phyloP scores from a whole-genome alignment of 2,329 filamentous ascomycete species.

The Raffaelea deltoideospora region DNA sequence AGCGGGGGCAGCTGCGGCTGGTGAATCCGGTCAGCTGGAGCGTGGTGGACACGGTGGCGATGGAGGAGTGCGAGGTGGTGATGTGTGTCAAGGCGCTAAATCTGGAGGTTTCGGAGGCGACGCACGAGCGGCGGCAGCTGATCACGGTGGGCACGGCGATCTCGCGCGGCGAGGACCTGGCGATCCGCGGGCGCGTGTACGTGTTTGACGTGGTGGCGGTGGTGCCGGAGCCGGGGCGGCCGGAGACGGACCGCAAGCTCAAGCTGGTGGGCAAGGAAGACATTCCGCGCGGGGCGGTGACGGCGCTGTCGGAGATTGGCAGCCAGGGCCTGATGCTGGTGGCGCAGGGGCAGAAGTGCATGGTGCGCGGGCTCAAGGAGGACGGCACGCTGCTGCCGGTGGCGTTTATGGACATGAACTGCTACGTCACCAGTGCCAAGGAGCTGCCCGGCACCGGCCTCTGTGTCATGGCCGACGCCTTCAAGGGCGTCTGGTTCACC shows the following conservation, averaged over 20 bases:
- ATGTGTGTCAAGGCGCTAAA: slow-evolving; percentile 72
- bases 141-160: slow-evolving; percentile 76
- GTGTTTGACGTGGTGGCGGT: slow-evolving; percentile 87
- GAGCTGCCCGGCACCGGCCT: slow-evolving; percentile 72
- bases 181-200: slow-evolving; percentile 70
- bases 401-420: slow-evolving; percentile 95
- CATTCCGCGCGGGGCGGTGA: slow-evolving; percentile 81
- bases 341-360: slow-evolving; percentile 91
- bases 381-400: slow-evolving; percentile 86
- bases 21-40: slow-evolving; percentile 64
- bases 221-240: slow-evolving; percentile 71
- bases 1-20: slow-evolving; percentile 61
- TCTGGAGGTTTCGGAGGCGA: slow-evolving; percentile 81
- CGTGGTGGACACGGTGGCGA: slow-evolving; percentile 58
- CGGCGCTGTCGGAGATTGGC: slow-evolving; percentile 69
- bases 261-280: slow-evolving; percentile 83
- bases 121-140: slow-evolving; percentile 69
- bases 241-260: slow-evolving; percentile 73
- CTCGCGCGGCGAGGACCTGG: slow-evolving; percentile 78
- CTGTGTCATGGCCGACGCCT: slow-evolving; percentile 74
- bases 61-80: slow-evolving; percentile 62
- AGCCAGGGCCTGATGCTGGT: slow-evolving; percentile 79
- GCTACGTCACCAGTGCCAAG: slow-evolving; percentile 75
- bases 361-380: slow-evolving; percentile 91
- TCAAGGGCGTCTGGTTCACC: slow-evolving; percentile 91